phyloP scores from a whole-genome alignment of 208 protist species.

The Leptomonas pyrrhocoris region DNA sequence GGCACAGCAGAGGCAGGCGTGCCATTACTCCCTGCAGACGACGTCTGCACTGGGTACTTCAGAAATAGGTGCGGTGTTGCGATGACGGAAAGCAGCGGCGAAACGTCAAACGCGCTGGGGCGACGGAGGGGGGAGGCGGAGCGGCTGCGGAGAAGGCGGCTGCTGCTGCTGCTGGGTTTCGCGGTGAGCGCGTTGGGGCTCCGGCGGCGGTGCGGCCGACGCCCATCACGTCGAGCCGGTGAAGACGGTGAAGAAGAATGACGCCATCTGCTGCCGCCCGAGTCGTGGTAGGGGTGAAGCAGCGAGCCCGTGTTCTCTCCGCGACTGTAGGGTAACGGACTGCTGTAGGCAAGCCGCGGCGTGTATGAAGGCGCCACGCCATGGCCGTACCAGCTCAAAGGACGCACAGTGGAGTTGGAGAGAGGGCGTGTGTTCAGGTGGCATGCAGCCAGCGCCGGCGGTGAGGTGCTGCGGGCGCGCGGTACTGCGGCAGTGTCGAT shows the following conservation, averaged over 20 bases:
- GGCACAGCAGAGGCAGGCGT: background rate
- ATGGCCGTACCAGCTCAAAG: background rate
- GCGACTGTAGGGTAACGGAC: background rate
- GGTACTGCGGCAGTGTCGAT: slow-evolving; percentile 14
- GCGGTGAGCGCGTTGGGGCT: slow-evolving; percentile 2
- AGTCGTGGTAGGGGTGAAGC: background rate
- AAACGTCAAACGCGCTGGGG: background rate
- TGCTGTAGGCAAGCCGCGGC: slow-evolving; percentile 12
- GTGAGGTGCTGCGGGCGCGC: slow-evolving; percentile 15
- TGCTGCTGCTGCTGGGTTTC: background rate
- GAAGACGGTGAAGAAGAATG: background rate
- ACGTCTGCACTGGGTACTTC: slow-evolving; percentile 36
- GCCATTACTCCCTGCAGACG: background rate
- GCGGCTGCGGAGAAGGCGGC: background rate
- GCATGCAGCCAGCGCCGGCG: background rate
- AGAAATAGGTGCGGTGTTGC: slow-evolving; percentile 49
- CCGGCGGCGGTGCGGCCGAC: background rate
- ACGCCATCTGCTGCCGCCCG: background rate
- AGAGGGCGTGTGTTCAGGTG: background rate
- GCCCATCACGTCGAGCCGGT: background rate
- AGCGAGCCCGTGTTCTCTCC: background rate
- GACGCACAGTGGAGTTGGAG: background rate
- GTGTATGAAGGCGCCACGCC: background rate
- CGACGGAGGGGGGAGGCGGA: background rate
- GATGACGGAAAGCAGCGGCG: slow-evolving; percentile 23